Conservation (phyloP, 2,329 filamentous ascomycete species). For the Exophiala sp. region DNA sequence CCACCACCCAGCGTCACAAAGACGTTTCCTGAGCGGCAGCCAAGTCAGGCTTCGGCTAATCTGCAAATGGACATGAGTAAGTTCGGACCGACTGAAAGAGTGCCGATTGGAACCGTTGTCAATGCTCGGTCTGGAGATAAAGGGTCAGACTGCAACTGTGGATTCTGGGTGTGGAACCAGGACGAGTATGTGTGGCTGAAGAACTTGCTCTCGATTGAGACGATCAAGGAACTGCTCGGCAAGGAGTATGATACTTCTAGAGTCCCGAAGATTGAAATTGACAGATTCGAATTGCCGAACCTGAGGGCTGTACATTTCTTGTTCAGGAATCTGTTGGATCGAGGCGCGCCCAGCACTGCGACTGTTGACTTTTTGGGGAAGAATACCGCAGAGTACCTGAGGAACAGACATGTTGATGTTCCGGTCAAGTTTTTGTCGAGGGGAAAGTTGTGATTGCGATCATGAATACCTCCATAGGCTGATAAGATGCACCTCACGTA, state of each 20-base stretch:
- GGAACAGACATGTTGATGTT: constrained; percentile 36
- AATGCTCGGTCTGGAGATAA: constrained; percentile 38
- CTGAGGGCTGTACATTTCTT: constrained; percentile 40
- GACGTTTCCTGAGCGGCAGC: constrained; percentile 28
- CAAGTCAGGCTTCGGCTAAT: constrained; percentile 23
- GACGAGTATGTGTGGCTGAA: constrained; percentile 34
- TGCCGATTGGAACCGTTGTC: constrained; percentile 34
- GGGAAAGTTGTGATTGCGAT: constrained; percentile 12
- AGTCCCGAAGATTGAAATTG: constrained; percentile 34
- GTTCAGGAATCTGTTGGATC: constrained; percentile 38
- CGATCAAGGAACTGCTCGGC: constrained; percentile 33
- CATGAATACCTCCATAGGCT: no score
- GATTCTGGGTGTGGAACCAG: constrained; percentile 34
- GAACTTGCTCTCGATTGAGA: constrained; percentile 24
- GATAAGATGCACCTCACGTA: no score
- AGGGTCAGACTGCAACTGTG: constrained; percentile 36
- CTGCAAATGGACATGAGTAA: constrained; percentile 22
- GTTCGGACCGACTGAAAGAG: constrained; percentile 32
- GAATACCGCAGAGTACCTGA: constrained; percentile 39
- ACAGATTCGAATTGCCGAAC: constrained; percentile 47
- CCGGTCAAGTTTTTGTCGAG: constrained; percentile 33
- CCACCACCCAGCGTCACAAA: constrained; percentile 27
- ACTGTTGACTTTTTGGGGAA: constrained; percentile 40
- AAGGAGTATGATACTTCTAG: constrained; percentile 35
- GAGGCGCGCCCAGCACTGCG: constrained; percentile 36